Evolutionary conservation across 2,329 filamentous ascomycete species (phyloP).

Genomic region (Aspergillus sp.): DNA sequence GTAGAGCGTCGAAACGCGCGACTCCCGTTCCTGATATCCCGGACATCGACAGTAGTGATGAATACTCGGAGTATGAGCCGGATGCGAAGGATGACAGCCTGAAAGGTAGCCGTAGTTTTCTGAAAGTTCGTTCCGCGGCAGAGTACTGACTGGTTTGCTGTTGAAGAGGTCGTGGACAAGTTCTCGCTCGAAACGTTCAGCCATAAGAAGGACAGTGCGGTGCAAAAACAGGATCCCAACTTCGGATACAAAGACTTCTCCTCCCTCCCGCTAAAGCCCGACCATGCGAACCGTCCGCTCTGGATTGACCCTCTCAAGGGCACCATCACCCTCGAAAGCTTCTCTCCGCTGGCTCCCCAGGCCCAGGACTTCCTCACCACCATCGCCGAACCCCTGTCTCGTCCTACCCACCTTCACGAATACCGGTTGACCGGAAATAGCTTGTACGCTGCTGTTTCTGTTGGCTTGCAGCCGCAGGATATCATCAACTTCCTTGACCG

Average conservation of each 20-base stretch:
- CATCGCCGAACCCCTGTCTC: conserved; percentile 87
- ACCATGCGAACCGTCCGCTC: conserved; percentile 83
- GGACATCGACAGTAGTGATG: conserved; percentile 53
- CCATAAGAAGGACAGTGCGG: conserved; percentile 41
- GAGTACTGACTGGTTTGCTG: conserved; percentile 21
- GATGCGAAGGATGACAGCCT: conserved; percentile 47
- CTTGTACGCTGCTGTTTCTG: conserved; percentile 90
- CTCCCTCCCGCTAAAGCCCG: conserved; percentile 75
- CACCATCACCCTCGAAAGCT: conserved; percentile 89
- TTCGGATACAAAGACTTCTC: conserved; percentile 74
- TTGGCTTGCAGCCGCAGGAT: conserved; percentile 84
- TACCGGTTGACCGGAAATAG: conserved; percentile 90
- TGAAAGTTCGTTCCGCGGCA: conserved; percentile 9
- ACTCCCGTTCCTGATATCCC: conserved; percentile 45
- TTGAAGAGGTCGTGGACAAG: conserved; percentile 48
- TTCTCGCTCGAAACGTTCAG: conserved; percentile 54
- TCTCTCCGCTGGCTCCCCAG: conserved; percentile 79
- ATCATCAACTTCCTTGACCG: conserved; percentile 86
- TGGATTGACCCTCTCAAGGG: conserved; percentile 90
- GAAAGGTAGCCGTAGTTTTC: conserved; percentile 39
- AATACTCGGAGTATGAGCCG: conserved; percentile 54
- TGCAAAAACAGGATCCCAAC: conserved; percentile 50
- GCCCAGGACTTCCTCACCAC: conserved; percentile 95
- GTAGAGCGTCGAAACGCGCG: conserved; percentile 47
- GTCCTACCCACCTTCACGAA: conserved; percentile 88